These are phyloP conservation scores for Alopecurus myosuroides DNA, from an alignment of 176 grass and related monocot genomes.

Conservation along the genomic window DNA sequence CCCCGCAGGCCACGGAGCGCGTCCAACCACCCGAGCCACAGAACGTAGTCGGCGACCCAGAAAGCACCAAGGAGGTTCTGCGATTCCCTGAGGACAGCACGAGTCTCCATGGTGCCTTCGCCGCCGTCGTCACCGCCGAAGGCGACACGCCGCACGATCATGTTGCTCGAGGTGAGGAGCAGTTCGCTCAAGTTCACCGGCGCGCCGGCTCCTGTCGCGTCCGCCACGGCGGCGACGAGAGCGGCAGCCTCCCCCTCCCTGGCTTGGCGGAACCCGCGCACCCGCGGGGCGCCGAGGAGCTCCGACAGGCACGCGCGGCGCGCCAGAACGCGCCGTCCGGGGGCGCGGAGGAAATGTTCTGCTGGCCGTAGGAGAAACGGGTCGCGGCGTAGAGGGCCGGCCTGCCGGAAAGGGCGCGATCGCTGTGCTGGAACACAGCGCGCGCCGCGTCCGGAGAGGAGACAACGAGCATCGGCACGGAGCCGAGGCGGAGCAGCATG, in stretches of 20 bases:
- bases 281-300: constrained; percentile 48
- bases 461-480: constrained; percentile 45
- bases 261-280: constrained; percentile 42
- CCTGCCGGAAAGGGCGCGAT: constrained; percentile 45
- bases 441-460: constrained; percentile 47
- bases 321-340: constrained; percentile 46
- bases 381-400: constrained; percentile 22
- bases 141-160: constrained; percentile 36
- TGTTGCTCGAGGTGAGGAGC: constrained; percentile 35
- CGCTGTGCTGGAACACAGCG: constrained; percentile 37
- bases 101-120: neutral
- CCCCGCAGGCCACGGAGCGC: constrained; percentile 30
- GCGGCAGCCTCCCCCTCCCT: constrained; percentile 47
- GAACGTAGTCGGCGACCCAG: constrained; percentile 54
- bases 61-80: constrained; percentile 37
- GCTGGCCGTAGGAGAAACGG: constrained; percentile 43
- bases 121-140: constrained; percentile 28
- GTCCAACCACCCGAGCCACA: constrained; percentile 65
- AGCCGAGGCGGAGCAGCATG: constrained; percentile 72
- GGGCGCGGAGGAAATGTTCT: constrained; percentile 33
- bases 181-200: constrained; percentile 38
- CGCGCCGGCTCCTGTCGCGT: neutral
- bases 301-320: constrained; percentile 38
- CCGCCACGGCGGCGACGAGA: constrained; percentile 7
- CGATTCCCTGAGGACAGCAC: constrained; percentile 26